These are phyloP conservation scores for Wickerhamomyces kurtzmanii DNA, from an alignment of 805 yeast species.

Conservation along the genomic window DNA sequence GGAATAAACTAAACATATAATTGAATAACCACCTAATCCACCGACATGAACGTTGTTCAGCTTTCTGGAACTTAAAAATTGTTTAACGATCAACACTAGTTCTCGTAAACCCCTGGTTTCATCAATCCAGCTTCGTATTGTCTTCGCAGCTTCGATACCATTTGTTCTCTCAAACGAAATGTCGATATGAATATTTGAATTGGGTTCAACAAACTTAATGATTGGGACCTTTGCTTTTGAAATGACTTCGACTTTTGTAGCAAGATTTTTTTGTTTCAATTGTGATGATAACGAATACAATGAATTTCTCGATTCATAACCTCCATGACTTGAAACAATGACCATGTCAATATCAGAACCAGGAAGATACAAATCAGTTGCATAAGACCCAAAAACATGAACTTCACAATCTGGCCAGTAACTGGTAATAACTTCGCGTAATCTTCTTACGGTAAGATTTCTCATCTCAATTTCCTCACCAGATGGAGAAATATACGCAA, in stretches of 20 bases:
- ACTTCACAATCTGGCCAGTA: conserved; percentile 77
- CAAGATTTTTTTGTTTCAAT: conserved; percentile 51
- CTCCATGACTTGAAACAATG: conserved; percentile 51
- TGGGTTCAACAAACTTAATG: conserved; percentile 76
- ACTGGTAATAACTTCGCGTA: conserved; percentile 39
- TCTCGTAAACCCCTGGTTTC: conserved; percentile 75
- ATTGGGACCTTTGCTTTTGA: conserved; percentile 92
- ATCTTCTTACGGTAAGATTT: conserved; percentile 49
- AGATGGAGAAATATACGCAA: conserved; percentile 79
- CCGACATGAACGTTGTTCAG: conserved; percentile 86
- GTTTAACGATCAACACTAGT: conserved; percentile 73
- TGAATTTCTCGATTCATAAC: conserved; percentile 49
- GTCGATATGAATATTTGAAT: conserved; percentile 68
- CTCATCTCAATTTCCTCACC: conserved; percentile 60
- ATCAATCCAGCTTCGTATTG: conserved; percentile 65
- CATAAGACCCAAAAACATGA: conserved; percentile 88
- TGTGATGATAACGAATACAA: conserved; percentile 67
- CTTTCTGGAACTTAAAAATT: conserved; percentile 67
- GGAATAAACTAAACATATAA: conserved; percentile 77
- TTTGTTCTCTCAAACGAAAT: conserved; percentile 81
- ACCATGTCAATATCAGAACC: conserved; percentile 97
- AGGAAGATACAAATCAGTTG: conserved; percentile 87
- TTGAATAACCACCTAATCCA: conserved; percentile 90
- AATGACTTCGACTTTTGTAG: conserved; percentile 71
- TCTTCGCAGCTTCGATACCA: conserved; percentile 75